phyloP scores from a whole-genome alignment of 2,329 filamentous ascomycete genomes.

The Celoporthe dispersa region DNA sequence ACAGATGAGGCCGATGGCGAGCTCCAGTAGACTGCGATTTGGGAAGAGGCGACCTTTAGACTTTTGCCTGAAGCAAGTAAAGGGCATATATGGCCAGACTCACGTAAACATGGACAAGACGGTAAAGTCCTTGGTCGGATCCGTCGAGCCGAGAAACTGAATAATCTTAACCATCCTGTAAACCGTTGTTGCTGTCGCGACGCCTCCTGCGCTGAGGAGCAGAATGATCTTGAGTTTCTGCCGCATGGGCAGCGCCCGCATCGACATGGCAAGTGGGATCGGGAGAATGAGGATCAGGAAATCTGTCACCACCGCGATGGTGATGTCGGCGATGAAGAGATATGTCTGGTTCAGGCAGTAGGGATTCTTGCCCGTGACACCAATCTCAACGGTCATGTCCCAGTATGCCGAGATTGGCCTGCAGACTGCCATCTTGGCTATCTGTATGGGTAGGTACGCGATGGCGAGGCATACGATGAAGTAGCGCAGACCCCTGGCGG shows the following conservation, averaged over 20 bases:
- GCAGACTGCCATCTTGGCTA: slow-evolving; percentile 31
- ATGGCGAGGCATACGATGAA: slow-evolving; percentile 30
- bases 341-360: slow-evolving; percentile 39
- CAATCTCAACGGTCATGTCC: slow-evolving; percentile 29
- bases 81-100: neutral
- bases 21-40: slow-evolving; percentile 31
- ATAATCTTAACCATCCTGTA: slow-evolving; percentile 36
- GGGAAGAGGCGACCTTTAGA: neutral
- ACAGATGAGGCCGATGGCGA: slow-evolving; percentile 36
- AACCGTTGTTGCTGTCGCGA: slow-evolving; percentile 35
- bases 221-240: slow-evolving; percentile 40
- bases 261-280: slow-evolving; percentile 37
- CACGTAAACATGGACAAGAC: slow-evolving; percentile 16
- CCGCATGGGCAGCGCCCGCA: slow-evolving; percentile 35
- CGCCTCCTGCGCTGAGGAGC: slow-evolving; percentile 39
- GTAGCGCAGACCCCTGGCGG: slow-evolving; percentile 30
- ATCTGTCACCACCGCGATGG: slow-evolving; percentile 40
- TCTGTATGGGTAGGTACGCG: slow-evolving; percentile 27
- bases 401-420: slow-evolving; percentile 34
- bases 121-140: slow-evolving; percentile 36
- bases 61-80: neutral
- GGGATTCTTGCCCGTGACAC: slow-evolving; percentile 12
- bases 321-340: slow-evolving; percentile 41
- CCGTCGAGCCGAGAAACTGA: slow-evolving; percentile 32
- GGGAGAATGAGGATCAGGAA: slow-evolving; percentile 41